Percentiles rank a stretch among this genome's conserved stretches.
phyloP scores from a whole-genome alignment of 116 monocot genomes.

The Cymodocea nodosa region DNA sequence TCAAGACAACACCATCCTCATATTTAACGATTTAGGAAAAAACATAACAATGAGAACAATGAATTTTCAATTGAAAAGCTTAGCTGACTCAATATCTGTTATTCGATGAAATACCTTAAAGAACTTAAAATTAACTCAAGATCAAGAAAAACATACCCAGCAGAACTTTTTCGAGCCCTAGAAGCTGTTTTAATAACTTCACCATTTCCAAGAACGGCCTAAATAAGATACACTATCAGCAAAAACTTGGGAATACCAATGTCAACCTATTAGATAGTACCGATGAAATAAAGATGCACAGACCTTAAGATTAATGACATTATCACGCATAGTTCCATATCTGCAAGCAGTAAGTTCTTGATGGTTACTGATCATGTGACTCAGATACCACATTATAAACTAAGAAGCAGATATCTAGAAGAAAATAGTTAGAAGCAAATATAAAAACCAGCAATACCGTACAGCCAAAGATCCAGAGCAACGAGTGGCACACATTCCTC shows the following conservation, averaged over 20 bases:
- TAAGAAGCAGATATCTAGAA: neutral
- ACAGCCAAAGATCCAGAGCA: constrained; percentile 99
- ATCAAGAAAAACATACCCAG: constrained; percentile 44
- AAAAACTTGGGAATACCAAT: too few relatives aligned
- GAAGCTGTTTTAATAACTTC: constrained; percentile 84
- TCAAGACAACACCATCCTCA: too few relatives aligned
- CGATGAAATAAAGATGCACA: neutral
- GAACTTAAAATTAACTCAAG: neutral
- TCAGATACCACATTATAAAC: neutral
- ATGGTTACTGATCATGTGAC: constrained; percentile 1
- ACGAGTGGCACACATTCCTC: constrained; percentile 99
- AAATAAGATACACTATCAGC: constrained; percentile 1
- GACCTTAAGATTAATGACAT: constrained; percentile 91
- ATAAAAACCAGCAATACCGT: constrained; percentile 37
- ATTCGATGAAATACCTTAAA: neutral
- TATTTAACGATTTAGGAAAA: too few relatives aligned
- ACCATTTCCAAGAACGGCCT: constrained; percentile 95
- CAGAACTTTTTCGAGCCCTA: constrained; percentile 90
- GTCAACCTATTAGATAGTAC: too few relatives aligned
- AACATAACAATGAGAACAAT: too few relatives aligned
- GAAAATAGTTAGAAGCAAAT: neutral
- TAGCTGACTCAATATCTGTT: neutral
- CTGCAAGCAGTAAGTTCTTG: constrained; percentile 52
- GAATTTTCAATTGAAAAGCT: neutral
- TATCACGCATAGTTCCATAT: constrained; percentile 99